A percentile compares a stretch with the other conserved stretches of the same genome.
Evolutionary conservation across 768 basidiomycete species (phyloP).

Genomic region (Phylloporus arenicola): DNA sequence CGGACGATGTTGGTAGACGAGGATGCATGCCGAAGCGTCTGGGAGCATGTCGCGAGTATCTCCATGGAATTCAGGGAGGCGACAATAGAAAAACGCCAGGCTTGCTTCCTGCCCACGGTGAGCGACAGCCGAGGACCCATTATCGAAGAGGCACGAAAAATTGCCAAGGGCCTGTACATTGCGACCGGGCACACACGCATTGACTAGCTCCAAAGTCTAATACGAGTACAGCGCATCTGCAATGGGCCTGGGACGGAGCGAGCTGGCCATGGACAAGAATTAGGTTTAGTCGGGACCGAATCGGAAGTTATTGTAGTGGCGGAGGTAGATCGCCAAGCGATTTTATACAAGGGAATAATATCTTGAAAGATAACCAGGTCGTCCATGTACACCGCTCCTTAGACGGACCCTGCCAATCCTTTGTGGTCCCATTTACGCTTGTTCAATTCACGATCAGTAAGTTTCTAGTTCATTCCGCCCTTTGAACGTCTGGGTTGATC

Average conservation of each 20-base stretch:
- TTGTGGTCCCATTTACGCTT: background rate
- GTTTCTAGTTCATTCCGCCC: conserved; percentile 3
- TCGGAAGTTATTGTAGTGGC: conserved; percentile 8
- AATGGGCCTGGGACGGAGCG: conserved; percentile 78
- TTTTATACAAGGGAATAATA: background rate
- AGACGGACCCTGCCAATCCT: background rate
- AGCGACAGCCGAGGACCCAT: conserved; percentile 59
- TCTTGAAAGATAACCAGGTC: background rate
- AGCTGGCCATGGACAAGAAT: conserved; percentile 61
- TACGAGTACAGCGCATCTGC: conserved; percentile 54
- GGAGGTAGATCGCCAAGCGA: conserved; percentile 17
- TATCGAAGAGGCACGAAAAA: conserved; percentile 46
- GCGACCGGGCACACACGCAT: conserved; percentile 70
- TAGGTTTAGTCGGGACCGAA: conserved; percentile 23
- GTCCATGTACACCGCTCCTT: background rate
- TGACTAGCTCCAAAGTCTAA: background rate
- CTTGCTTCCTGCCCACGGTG: conserved; percentile 75
- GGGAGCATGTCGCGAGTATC: conserved; percentile 54
- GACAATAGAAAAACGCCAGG: conserved; percentile 50
- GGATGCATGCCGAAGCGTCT: conserved; percentile 50
- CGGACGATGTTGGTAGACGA: conserved; percentile 62
- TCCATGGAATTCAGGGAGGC: conserved; percentile 54
- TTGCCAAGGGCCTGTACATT: conserved; percentile 61
- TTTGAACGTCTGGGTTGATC: conserved; percentile 11
- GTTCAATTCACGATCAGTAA: conserved; percentile 23